phyloP scores from a whole-genome alignment of 495 filamentous ascomycete species.

The Echria macrotheca region DNA sequence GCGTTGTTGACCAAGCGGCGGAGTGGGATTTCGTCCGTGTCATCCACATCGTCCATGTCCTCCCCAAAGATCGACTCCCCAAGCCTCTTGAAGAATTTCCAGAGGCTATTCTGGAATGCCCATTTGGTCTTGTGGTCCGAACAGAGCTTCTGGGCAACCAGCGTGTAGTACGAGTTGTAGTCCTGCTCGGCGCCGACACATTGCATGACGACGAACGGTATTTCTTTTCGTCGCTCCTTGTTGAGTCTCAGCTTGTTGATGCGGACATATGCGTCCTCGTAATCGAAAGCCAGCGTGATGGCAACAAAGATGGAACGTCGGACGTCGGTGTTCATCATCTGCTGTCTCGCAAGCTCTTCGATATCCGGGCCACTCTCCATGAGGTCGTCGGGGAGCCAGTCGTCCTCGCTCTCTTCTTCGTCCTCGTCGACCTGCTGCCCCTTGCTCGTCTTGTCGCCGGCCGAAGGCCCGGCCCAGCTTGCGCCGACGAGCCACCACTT shows the following conservation, averaged over 20 bases:
- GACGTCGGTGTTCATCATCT: constrained; percentile 92
- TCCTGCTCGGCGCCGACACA: constrained; percentile 75
- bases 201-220: constrained; percentile 81
- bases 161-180: constrained; percentile 91
- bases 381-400: constrained; percentile 33
- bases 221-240: constrained; percentile 76
- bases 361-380: constrained; percentile 58
- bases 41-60: constrained; percentile 46
- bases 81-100: constrained; percentile 81
- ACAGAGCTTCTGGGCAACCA: constrained; percentile 73
- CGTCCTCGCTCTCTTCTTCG: constrained; percentile 31
- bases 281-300: constrained; percentile 83
- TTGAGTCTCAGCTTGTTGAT: constrained; percentile 80
- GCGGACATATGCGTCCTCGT: constrained; percentile 71
- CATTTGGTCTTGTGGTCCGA: constrained; percentile 64
- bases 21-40: constrained; percentile 41
- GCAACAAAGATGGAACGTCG: constrained; percentile 88
- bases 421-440: constrained; percentile 32
- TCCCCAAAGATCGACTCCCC: constrained; percentile 65
- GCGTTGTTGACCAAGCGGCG: constrained; percentile 84
- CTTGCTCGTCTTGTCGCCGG: constrained; percentile 13
- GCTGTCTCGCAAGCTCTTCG: constrained; percentile 67
- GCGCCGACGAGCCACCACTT: constrained; percentile 99
- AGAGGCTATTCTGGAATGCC: constrained; percentile 79
- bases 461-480: constrained; percentile 61